Evolutionary conservation across 345 rosid genomes (phyloP), one percentile per base, ranked within the genome.

Genomic region (Draba incana): DNA sequence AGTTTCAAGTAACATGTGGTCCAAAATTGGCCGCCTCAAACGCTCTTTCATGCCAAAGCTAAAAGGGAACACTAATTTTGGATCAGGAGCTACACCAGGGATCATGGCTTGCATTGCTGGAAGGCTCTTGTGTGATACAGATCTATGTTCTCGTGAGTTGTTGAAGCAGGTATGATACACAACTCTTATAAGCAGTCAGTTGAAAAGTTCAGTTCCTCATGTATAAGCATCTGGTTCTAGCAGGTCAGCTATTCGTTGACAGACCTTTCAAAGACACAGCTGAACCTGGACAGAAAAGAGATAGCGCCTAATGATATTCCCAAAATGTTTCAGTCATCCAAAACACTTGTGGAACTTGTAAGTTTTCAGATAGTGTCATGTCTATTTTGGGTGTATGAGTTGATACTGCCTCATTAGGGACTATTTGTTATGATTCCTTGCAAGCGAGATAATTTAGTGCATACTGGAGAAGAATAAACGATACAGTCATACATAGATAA

Each of bases 161-260:
- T 78, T 94, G 67, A 94, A 85, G 82, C 92, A 91, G 96, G 98
- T 89, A 81, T 68, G 27, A 28, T 57, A 20, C 52, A 62, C 72
- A 46, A 45, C 51, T 68, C 35, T 52, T 52, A 10, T 59, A 25
- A 66, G 52, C 42, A 54, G 25, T 56, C 27, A 49, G 47, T 42
- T 73, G 58, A 68, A 35, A 35, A 62, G 62, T 66, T 69, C 47
- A 57, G 25, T 56, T 64, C 75, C 67, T 78, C 42, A 3, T 72
- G 61, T 69, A 60, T 45, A 49, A 53, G 64, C 55, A 25, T 70
- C 61, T 75, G 72, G 48, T 61, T 76, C 68, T 78, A 79, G 70
- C 86, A 94, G 99, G 96, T 94, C 57, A 94, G 97, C 77, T 94
- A 94, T 83, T 94, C 99, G 46, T 80, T 91, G 81, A 94, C 98